These are phyloP conservation scores for Cercospora berteroae DNA, from an alignment of 2,329 filamentous ascomycete species.

Conservation along the genomic window DNA sequence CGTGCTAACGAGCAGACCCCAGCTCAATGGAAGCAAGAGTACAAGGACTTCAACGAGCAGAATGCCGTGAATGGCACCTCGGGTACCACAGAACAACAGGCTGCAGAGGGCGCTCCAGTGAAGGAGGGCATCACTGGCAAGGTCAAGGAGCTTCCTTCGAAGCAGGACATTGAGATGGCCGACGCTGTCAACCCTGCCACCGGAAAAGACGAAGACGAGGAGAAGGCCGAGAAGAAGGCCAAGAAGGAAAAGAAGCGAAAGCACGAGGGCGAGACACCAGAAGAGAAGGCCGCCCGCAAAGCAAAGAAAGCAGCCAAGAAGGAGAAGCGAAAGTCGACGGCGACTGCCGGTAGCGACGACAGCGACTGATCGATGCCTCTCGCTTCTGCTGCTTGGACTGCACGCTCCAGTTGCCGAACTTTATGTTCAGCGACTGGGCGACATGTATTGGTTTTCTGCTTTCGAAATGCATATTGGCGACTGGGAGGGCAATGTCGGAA, in stretches of 20 bases:
- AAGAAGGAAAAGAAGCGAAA: conserved; percentile 49
- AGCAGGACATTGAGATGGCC: conserved; percentile 42
- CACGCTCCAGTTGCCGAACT: no score
- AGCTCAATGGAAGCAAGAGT: conserved; percentile 85
- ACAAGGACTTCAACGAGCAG: conserved; percentile 78
- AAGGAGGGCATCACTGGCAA: conserved; percentile 39
- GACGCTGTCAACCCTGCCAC: conserved; percentile 34
- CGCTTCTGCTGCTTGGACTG: background rate
- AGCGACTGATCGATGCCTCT: conserved; percentile 22
- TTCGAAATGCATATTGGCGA: conserved; percentile 5
- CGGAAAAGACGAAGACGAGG: conserved; percentile 32
- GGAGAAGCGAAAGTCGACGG: conserved; percentile 50
- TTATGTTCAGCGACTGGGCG: background rate
- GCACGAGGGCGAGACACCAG: conserved; percentile 47
- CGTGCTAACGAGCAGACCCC: conserved; percentile 89
- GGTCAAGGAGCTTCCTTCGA: conserved; percentile 42
- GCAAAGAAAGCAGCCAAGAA: conserved; percentile 79
- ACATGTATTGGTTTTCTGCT: conserved; percentile 10
- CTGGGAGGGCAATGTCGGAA: conserved; percentile 2
- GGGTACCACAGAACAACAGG: conserved; percentile 31
- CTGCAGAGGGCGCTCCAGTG: conserved; percentile 36
- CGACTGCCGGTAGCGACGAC: conserved; percentile 32
- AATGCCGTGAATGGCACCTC: conserved; percentile 26
- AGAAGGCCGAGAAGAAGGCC: conserved; percentile 33
- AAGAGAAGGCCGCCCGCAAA: conserved; percentile 51